Conservation (phyloP, 2,329 filamentous ascomycete species). For the Pseudophaeomoniella oleicola region DNA sequence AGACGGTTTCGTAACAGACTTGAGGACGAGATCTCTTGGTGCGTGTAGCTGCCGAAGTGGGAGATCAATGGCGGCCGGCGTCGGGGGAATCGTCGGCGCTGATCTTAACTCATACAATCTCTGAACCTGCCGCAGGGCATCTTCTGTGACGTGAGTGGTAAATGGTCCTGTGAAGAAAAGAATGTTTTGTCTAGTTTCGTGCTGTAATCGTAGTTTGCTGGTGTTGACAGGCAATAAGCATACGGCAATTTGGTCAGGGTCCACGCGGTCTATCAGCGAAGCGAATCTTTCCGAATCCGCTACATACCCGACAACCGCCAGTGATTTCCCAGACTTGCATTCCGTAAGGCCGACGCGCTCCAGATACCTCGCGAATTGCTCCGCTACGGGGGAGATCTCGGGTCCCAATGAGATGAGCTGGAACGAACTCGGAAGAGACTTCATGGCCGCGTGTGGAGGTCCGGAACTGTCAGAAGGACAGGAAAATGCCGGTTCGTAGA, state of each 20-base stretch:
- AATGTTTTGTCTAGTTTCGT: not conserved
- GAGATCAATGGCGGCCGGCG: not conserved
- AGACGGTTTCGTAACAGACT: not conserved
- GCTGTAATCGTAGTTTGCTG: not conserved
- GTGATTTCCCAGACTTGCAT: not conserved
- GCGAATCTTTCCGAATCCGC: not conserved
- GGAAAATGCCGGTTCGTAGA: slow-evolving; percentile 14
- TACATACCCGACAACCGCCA: not conserved
- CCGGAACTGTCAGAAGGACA: slow-evolving; percentile 4
- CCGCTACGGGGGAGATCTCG: not conserved
- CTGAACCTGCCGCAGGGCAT: not conserved
- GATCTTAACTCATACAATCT: not conserved
- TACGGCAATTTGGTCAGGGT: not conserved
- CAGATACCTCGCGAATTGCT: not conserved
- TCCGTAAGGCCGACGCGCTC: not conserved
- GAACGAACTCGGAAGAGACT: not conserved
- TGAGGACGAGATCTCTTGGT: not conserved
- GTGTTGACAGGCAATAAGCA: not conserved
- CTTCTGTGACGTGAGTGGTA: not conserved
- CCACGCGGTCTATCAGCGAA: not conserved
- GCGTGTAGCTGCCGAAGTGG: not conserved
- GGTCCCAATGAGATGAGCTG: not conserved
- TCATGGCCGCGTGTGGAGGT: not conserved
- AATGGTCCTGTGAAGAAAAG: not conserved
- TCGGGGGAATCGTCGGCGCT: not conserved